These are phyloP conservation scores for Mycena albidolilacea DNA, from an alignment of 768 basidiomycete species.

Conservation along the genomic window DNA sequence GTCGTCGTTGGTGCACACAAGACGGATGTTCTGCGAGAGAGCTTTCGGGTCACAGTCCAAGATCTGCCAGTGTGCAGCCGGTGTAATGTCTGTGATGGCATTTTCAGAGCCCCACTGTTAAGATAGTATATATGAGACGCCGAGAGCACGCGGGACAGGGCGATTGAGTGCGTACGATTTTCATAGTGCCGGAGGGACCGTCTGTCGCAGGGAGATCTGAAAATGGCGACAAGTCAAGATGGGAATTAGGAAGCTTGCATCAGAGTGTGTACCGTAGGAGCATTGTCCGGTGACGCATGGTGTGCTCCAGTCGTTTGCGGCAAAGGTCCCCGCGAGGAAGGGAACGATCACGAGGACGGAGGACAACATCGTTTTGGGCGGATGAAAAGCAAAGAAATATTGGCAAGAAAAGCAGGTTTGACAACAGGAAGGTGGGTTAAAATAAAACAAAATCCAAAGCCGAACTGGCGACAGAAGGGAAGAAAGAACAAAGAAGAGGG, in stretches of 20 bases:
- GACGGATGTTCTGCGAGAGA: slow-evolving; percentile 50
- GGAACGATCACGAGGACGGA: no score
- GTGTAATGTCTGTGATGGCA: slow-evolving; percentile 56
- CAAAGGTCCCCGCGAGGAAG: neutral
- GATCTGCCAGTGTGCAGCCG: slow-evolving; percentile 59
- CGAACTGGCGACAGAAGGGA: no score
- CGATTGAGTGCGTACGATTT: slow-evolving; percentile 20
- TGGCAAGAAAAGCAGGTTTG: no score
- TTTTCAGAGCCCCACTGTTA: slow-evolving; percentile 42
- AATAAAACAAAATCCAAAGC: no score
- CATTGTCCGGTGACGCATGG: neutral
- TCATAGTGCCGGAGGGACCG: slow-evolving; percentile 26
- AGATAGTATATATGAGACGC: no score
- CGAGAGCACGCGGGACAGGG: no score
- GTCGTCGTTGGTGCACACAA: slow-evolving; percentile 43
- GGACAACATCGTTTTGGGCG: no score
- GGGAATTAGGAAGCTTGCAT: no score
- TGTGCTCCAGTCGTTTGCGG: slow-evolving; percentile 1
- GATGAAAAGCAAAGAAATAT: no score
- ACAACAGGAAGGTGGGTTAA: no score
- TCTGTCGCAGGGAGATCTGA: slow-evolving; percentile 20
- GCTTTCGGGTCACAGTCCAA: slow-evolving; percentile 50
- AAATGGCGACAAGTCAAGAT: no score
- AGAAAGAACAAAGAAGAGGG: no score
- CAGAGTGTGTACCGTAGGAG: neutral